These are phyloP conservation scores for Geotrichum phurueaensis DNA, from an alignment of 1,139 yeast species.

Conservation along the genomic window DNA sequence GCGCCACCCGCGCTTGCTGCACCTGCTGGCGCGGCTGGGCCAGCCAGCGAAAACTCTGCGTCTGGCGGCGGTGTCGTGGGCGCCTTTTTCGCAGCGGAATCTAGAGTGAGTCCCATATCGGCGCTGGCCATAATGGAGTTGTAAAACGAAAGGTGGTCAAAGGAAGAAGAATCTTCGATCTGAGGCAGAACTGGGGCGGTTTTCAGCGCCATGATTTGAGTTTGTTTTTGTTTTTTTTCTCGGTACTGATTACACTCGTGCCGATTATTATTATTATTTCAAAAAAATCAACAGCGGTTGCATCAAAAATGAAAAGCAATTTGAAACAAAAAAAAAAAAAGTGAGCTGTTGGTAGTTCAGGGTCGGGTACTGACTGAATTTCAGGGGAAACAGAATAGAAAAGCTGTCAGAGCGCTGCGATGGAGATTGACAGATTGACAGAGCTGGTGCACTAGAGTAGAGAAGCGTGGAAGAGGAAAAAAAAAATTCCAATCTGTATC, in stretches of 20 bases:
- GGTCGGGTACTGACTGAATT: no score
- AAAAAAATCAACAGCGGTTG: no score
- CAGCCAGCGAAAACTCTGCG: not conserved
- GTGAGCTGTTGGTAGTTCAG: no score
- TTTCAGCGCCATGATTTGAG: not conserved
- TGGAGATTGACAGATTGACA: no score
- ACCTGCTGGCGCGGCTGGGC: not conserved
- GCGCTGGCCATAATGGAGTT: not conserved
- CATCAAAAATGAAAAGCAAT: no score
- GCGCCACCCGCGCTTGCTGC: not conserved
- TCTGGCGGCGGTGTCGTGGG: not conserved
- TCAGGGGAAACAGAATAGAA: no score
- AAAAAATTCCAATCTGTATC: no score
- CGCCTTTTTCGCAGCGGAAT: not conserved
- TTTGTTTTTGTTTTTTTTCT: no score
- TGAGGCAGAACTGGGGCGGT: constrained; percentile 6
- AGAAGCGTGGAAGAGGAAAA: no score
- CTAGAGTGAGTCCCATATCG: not conserved
- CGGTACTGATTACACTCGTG: not conserved
- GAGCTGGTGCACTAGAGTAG: no score
- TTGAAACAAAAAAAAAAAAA: no score
- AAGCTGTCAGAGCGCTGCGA: no score
- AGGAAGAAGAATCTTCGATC: constrained; percentile 2
- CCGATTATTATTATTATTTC: not conserved
- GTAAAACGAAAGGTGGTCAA: constrained; percentile 9